A percentile compares a stretch with the other conserved stretches of the same genome.
Conservation (phyloP, 257 asterid species). For the Solanum virginianum region DNA sequence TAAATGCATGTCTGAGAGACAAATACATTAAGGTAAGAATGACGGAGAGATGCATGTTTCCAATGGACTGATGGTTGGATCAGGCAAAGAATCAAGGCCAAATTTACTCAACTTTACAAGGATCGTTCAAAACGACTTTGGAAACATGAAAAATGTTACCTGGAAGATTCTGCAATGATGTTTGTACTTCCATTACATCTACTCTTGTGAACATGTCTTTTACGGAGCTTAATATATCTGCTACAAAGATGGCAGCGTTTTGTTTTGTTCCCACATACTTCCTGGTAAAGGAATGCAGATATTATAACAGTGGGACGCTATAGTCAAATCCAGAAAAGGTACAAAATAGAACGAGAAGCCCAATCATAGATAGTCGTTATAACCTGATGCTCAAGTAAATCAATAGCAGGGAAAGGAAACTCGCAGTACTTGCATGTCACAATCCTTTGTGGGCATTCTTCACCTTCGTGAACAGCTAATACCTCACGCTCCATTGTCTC, state of each 20-base stretch:
- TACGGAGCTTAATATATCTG: constrained; percentile 76
- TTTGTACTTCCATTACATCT: constrained; percentile 41
- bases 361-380: not conserved
- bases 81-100: not conserved
- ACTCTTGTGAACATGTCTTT: constrained; percentile 54
- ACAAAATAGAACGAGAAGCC: not conserved
- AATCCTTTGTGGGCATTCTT: constrained; percentile 79
- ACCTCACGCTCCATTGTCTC: constrained; percentile 80
- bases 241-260: constrained; percentile 60
- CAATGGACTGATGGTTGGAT: not conserved
- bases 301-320: not conserved
- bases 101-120: not conserved
- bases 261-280: constrained; percentile 84
- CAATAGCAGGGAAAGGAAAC: constrained; percentile 87
- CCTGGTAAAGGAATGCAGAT: constrained; percentile 31
- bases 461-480: constrained; percentile 74
- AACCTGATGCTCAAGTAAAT: constrained; percentile 90
- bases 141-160: constrained; percentile 26
- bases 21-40: not conserved
- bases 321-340: not conserved
- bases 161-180: constrained; percentile 70
- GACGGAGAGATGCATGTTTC: not conserved
- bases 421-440: constrained; percentile 89
- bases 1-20: not conserved
- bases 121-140: not conserved